Evolutionary conservation across 768 basidiomycete species (phyloP), one percentile per base, ranked within the genome.

Genomic region (Strobilomyces dryophilus): DNA sequence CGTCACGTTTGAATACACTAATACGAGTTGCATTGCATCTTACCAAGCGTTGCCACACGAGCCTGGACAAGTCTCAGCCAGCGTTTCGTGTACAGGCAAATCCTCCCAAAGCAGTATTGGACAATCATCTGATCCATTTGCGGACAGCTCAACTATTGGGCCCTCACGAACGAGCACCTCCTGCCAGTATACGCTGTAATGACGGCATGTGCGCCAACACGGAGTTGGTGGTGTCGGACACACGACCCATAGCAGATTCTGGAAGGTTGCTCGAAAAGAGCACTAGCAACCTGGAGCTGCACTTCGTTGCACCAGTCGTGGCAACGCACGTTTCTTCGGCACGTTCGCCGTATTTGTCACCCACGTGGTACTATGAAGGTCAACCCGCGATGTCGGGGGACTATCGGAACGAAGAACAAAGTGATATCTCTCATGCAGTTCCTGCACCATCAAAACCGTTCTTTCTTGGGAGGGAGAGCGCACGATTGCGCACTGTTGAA

Each of bases 271-370:
- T 31, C 24, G 47, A 46, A 10, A 39, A 37, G 52, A 61, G 61
- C 49, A 48, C 39, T 7, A 59, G 59, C 47, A 64, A 64, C 47
- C 37, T 55, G 51, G 66, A 58, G 51, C 47, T 63, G 31, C 49
- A 48, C n/a, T 53, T 67, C 15, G 42, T 39, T 27, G 2, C 41
- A 20, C 64, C 66, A 9, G 36, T 52, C 34, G 27, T 51, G 15
- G 15, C 34, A 2, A 45, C 21, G 20, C 39, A 48, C 8, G 49
- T 39, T 26, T 31, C 47, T 18, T 53, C 40, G n/a, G 47, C 21
- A 21, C 49, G 45, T n/a, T 46, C 47, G 5, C 37, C 9, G 1
- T 49, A 53, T 44, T 48, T 59, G 11, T 64, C 56, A 32, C 52
- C 49, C 4, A 45, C 56, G n/a, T 55, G 61, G 43, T 59, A 64